A percentile compares a stretch with the other conserved stretches of the same genome.
These are phyloP conservation scores for Kazachstania bromeliacearum DNA, from an alignment of 805 yeast genomes.

Conservation along the genomic window DNA sequence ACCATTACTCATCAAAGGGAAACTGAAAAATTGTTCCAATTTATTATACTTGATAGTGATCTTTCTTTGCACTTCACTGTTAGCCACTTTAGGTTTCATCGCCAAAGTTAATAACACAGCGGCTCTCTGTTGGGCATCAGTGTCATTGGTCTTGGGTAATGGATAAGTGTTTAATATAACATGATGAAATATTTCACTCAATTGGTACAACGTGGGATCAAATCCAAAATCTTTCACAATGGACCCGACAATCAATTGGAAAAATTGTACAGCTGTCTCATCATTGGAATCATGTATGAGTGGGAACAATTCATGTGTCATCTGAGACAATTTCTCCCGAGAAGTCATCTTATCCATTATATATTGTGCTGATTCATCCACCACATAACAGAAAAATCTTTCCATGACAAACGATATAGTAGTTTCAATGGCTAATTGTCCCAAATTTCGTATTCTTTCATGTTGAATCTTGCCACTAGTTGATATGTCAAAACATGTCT, in stretches of 20 bases:
- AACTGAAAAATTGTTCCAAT: constrained; percentile 53
- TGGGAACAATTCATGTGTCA: constrained; percentile 13
- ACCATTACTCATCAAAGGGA: constrained; percentile 53
- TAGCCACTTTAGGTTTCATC: constrained; percentile 31
- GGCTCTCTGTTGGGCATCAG: background rate
- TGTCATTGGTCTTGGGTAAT: constrained; percentile 16
- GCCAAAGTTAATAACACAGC: constrained; percentile 22
- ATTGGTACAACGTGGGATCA: constrained; percentile 41
- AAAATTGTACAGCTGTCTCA: background rate
- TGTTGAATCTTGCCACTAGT: too few relatives aligned
- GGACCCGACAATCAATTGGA: constrained; percentile 41
- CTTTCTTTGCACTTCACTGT: constrained; percentile 28
- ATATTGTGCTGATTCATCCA: background rate
- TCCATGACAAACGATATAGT: constrained; percentile 56
- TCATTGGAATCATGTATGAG: constrained; percentile 8
- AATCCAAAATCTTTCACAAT: constrained; percentile 75
- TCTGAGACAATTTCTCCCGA: background rate
- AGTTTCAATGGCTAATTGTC: constrained; percentile 44
- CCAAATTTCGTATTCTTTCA: constrained; percentile 40
- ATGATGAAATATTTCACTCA: constrained; percentile 58
- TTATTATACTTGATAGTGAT: constrained; percentile 44
- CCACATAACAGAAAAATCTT: constrained; percentile 34
- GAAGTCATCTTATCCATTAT: background rate
- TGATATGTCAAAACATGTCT: constrained; percentile 38
- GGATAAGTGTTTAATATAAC: constrained; percentile 57